Evolutionary conservation across 352 stramenopile genomes (phyloP).

Genomic region (Globisporangium yorkense): DNA sequence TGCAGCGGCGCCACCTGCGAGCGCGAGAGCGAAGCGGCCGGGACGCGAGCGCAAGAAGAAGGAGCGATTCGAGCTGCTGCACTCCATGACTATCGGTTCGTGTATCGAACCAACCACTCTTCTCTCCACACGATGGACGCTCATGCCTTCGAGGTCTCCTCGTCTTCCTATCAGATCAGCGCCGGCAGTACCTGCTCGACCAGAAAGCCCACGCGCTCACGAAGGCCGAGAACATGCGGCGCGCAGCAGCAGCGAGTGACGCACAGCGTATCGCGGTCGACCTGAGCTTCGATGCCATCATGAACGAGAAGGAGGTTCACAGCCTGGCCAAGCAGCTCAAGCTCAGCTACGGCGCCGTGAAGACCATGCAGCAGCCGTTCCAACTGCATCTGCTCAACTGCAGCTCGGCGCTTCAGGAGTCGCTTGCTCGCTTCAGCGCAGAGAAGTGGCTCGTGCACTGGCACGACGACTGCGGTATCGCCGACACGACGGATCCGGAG

Average conservation of each 20-base stretch:
- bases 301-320: constrained; percentile 78
- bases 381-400: constrained; percentile 57
- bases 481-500: constrained; percentile 24
- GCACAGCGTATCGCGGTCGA: constrained; percentile 57
- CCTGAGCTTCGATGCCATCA: constrained; percentile 70
- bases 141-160: no score
- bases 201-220: constrained; percentile 32
- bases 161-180: constrained; percentile 28
- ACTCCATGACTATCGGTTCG: constrained; percentile 54
- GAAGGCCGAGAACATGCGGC: constrained; percentile 23
- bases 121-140: not conserved
- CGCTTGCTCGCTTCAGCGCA: constrained; percentile 57
- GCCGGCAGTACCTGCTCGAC: constrained; percentile 34
- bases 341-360: constrained; percentile 59
- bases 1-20: not conserved
- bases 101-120: not conserved
- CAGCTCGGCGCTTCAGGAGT: constrained; percentile 35
- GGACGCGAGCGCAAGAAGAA: constrained; percentile 44
- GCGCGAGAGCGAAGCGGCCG: constrained; percentile 19
- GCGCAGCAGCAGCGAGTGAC: constrained; percentile 14
- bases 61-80: constrained; percentile 44
- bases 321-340: constrained; percentile 77
- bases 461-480: constrained; percentile 28
- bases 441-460: constrained; percentile 58
- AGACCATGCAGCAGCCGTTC: constrained; percentile 61